These are phyloP conservation scores for Brassica nigra DNA, from an alignment of 345 rosid genomes.

Conservation along the genomic window DNA sequence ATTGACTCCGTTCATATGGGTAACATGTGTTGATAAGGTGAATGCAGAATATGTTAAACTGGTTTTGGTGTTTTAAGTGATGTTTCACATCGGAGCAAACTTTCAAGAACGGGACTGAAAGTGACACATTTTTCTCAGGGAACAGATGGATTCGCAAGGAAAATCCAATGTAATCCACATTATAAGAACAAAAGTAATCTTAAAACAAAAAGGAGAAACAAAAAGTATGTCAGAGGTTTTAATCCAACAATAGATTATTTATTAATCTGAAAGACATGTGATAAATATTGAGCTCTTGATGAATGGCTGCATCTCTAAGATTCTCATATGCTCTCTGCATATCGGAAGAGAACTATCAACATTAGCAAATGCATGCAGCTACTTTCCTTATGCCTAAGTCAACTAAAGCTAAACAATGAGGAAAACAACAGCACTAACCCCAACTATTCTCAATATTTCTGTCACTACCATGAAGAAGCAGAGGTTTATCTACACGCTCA, in stretches of 20 bases:
- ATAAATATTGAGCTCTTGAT: conserved; percentile 6
- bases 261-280: neutral
- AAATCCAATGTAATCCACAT: neutral
- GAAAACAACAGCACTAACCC: neutral
- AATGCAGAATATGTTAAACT: neutral
- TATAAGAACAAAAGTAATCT: neutral
- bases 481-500: neutral
- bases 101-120: neutral
- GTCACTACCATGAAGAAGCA: neutral
- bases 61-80: neutral
- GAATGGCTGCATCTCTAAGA: conserved; percentile 14
- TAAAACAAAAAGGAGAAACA: no score
- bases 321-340: conserved; percentile 36
- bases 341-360: neutral
- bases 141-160: conserved; percentile 1
- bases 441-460: neutral
- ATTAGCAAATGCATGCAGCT: neutral
- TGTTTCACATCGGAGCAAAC: neutral
- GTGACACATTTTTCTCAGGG: conserved; percentile 6
- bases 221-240: neutral
- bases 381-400: neutral
- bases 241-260: no score
- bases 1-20: neutral
- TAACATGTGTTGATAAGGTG: neutral
- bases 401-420: neutral